Evolutionary conservation across 148 eudicot genomes (phyloP).

Genomic region (Rhododendron mucronatum): DNA sequence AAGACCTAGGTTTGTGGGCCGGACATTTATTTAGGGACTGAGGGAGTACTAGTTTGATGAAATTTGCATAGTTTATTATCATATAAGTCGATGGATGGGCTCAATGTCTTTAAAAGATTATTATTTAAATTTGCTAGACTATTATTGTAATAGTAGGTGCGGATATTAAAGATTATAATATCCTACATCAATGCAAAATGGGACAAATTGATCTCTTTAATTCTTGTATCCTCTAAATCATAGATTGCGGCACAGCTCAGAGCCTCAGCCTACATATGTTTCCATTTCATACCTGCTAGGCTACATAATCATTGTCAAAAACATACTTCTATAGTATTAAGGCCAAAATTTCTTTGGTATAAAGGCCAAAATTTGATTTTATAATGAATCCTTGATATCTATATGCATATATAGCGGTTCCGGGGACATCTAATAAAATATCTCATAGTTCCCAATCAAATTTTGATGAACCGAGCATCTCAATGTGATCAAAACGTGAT

Average conservation of each 20-base stretch:
- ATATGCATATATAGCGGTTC: no score
- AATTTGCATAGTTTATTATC: background rate
- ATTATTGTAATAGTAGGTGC: background rate
- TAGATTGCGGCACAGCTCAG: background rate
- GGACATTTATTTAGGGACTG: no score
- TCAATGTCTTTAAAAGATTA: background rate
- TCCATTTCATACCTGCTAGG: background rate
- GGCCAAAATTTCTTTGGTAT: background rate
- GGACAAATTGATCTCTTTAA: background rate
- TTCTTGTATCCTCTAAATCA: background rate
- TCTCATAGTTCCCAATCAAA: no score
- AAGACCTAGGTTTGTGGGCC: no score
- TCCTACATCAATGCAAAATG: background rate
- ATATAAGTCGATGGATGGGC: no score
- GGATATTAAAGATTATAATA: background rate
- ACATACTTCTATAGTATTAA: background rate
- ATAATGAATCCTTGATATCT: background rate
- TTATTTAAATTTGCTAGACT: background rate
- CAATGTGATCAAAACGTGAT: no score
- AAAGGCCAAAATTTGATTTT: background rate
- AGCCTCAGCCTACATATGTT: background rate
- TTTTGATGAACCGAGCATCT: no score
- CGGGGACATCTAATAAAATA: no score
- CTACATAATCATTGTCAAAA: background rate
- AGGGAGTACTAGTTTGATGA: background rate